These are phyloP conservation scores for Alternaria hordeiaustralica DNA, from an alignment of 2,329 filamentous ascomycete species.

Conservation along the genomic window DNA sequence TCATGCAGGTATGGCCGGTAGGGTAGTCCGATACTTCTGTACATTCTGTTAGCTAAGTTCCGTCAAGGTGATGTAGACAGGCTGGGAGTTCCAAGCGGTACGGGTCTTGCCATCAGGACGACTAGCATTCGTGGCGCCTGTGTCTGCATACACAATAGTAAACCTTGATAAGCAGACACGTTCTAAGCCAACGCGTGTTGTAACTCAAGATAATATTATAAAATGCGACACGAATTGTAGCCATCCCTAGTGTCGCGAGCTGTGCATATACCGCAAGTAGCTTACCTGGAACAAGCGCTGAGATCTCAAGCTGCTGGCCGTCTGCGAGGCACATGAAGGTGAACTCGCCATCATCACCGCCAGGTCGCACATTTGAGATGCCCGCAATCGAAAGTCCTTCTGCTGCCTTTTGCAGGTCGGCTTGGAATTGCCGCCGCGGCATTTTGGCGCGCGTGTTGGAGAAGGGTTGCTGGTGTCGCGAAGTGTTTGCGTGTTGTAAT, in stretches of 20 bases:
- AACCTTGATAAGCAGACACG: background rate
- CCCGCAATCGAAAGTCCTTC: slow-evolving; percentile 50
- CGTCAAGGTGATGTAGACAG: background rate
- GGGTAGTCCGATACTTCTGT: slow-evolving; percentile 68
- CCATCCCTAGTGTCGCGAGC: background rate
- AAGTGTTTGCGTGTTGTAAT: background rate
- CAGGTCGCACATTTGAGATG: slow-evolving; percentile 63
- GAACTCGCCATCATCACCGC: slow-evolving; percentile 76
- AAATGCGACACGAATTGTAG: background rate
- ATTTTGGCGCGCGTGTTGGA: slow-evolving; percentile 53
- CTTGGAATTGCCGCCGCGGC: slow-evolving; percentile 70
- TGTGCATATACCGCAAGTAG: background rate
- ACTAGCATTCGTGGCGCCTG: background rate
- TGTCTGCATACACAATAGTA: background rate
- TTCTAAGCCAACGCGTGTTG: background rate
- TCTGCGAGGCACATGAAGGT: slow-evolving; percentile 58
- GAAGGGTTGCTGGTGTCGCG: background rate
- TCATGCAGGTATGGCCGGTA: slow-evolving; percentile 61
- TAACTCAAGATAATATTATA: background rate
- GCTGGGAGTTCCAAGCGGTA: background rate
- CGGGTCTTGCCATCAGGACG: background rate
- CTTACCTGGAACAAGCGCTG: slow-evolving; percentile 46
- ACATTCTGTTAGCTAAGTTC: background rate
- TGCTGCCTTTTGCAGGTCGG: slow-evolving; percentile 60
- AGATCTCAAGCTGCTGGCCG: slow-evolving; percentile 44